phyloP scores from a whole-genome alignment of 176 grass and related monocot species.

The Leersia perrieri region DNA sequence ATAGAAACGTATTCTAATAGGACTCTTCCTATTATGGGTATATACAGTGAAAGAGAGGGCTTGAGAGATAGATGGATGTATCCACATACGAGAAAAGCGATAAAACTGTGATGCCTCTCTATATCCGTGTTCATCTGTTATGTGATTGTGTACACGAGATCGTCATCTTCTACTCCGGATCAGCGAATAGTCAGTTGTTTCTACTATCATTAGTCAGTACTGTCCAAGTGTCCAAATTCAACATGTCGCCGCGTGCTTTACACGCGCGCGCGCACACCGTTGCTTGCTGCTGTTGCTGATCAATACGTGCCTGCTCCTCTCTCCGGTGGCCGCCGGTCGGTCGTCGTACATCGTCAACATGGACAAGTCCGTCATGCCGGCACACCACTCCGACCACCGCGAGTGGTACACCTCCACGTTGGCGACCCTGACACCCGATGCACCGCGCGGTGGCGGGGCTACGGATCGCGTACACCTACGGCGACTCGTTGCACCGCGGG shows the following conservation, averaged over 20 bases:
- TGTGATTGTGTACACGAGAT: too few species aligned
- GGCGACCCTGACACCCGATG: not conserved
- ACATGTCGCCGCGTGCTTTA: constrained; percentile 1
- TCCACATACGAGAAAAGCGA: too few species aligned
- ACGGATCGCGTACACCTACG: constrained; percentile 42
- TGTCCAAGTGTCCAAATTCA: not conserved
- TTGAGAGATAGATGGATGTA: too few species aligned
- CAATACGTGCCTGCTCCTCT: not conserved
- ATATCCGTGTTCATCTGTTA: too few species aligned
- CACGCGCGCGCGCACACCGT: too few species aligned
- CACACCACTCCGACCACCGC: not conserved
- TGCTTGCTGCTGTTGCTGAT: not conserved
- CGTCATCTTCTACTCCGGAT: too few species aligned
- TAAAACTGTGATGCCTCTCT: too few species aligned
- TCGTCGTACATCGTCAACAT: constrained; percentile 47
- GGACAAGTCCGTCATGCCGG: constrained; percentile 51
- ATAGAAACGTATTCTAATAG: too few species aligned
- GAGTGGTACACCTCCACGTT: constrained; percentile 41
- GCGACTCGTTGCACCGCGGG: constrained; percentile 40
- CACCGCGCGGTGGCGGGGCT: not conserved
- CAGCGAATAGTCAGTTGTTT: not conserved
- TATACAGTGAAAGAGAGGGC: too few species aligned
- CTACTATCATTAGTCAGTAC: too few species aligned
- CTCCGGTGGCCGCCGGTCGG: not conserved
- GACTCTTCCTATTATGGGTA: too few species aligned